phyloP scores from a whole-genome alignment of 2,329 filamentous ascomycete species.

The Phyllosticta ampelicida region DNA sequence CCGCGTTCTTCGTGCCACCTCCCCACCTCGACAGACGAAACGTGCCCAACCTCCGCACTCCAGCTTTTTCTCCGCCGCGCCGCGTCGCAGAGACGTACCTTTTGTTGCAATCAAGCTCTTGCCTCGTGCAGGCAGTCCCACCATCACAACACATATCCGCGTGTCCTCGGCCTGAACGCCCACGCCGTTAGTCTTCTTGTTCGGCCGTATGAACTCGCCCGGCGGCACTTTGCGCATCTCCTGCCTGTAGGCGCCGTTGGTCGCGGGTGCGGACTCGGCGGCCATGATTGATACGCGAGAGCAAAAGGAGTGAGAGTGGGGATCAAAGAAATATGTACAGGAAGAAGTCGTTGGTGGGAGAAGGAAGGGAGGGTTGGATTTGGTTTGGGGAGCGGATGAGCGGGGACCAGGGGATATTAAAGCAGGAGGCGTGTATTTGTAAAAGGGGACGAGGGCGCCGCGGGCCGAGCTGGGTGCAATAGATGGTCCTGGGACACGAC shows the following conservation, averaged over 20 bases:
- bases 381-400: background rate
- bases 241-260: constrained; percentile 28
- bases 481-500: constrained; percentile 8
- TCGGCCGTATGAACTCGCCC: constrained; percentile 35
- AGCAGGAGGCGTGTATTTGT: constrained; percentile 5
- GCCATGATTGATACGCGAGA: constrained; percentile 13
- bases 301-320: background rate
- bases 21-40: constrained; percentile 8
- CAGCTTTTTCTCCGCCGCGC: constrained; percentile 1
- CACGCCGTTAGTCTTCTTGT: constrained; percentile 45
- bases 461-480: constrained; percentile 10
- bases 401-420: constrained; percentile 1
- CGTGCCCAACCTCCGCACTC: constrained; percentile 3
- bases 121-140: constrained; percentile 85
- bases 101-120: constrained; percentile 98
- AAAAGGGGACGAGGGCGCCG: constrained; percentile 9
- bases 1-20: constrained; percentile 9
- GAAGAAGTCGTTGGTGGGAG: background rate
- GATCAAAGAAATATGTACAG: constrained; percentile 16
- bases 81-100: constrained; percentile 46
- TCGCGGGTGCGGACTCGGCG: constrained; percentile 7
- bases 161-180: constrained; percentile 88
- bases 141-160: constrained; percentile 97
- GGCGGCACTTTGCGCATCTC: constrained; percentile 30
- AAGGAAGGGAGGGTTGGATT: background rate